Evolutionary conservation across 2,329 filamentous ascomycete genomes (phyloP).

Genomic region (Fusarium ambrosium): DNA sequence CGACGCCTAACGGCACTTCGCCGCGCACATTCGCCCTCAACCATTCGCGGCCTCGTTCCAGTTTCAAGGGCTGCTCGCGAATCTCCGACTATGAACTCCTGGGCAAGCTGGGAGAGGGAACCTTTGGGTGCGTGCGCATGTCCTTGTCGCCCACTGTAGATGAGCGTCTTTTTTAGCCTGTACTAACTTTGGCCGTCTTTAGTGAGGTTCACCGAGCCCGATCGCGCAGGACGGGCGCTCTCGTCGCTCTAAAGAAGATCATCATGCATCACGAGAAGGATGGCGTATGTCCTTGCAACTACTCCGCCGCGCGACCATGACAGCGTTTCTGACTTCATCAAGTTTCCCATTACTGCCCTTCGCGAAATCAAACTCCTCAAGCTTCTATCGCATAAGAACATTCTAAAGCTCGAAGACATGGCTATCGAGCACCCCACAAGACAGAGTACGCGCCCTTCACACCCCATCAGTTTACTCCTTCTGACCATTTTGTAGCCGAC

Average conservation of each 20-base stretch:
- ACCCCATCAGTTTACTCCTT: not conserved
- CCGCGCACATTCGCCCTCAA: constrained; percentile 70
- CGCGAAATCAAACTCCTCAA: constrained; percentile 98
- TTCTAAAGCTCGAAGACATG: constrained; percentile 93
- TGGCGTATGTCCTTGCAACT: constrained; percentile 69
- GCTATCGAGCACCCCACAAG: constrained; percentile 83
- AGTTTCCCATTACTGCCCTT: constrained; percentile 97
- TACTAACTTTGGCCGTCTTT: constrained; percentile 18
- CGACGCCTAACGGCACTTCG: constrained; percentile 59
- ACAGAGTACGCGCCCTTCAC: constrained; percentile 62
- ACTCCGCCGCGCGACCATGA: not conserved
- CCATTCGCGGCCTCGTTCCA: constrained; percentile 67
- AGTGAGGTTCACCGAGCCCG: constrained; percentile 93
- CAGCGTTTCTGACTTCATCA: constrained; percentile 25
- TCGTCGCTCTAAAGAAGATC: constrained; percentile 97
- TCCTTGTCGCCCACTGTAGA: constrained; percentile 22
- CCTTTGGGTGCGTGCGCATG: constrained; percentile 78
- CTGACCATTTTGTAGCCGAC: constrained; percentile 66
- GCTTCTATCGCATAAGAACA: constrained; percentile 90
- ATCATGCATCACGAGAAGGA: constrained; percentile 99
- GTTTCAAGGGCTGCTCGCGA: constrained; percentile 87
- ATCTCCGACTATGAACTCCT: constrained; percentile 85
- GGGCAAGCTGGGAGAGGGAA: constrained; percentile 92
- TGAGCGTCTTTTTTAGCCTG: constrained; percentile 1
- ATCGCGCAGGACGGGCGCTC: constrained; percentile 78